Evolutionary conservation across 371 early-diverging fungal species (phyloP).

Genomic region (Saksenaea vasiformis): DNA sequence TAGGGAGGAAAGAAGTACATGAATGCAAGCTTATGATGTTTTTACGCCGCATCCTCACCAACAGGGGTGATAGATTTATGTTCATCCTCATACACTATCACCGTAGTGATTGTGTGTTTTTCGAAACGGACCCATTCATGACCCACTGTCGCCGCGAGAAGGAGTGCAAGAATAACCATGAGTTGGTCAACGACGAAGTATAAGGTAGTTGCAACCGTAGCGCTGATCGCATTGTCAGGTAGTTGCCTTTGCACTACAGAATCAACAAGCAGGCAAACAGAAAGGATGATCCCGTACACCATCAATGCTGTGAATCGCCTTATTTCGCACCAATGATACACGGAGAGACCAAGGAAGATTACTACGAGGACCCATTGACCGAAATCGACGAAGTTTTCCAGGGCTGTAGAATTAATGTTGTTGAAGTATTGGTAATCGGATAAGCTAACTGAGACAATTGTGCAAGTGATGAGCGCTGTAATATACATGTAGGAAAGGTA

Average conservation of each 20-base stretch:
- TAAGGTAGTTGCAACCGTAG: not conserved
- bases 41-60: too few relatives aligned
- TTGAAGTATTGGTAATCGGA: not conserved
- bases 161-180: not conserved
- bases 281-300: not conserved
- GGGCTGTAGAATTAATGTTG: not conserved
- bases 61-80: not conserved
- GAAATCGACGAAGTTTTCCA: not conserved
- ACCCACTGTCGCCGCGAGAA: not conserved
- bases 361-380: not conserved
- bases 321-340: not conserved
- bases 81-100: not conserved
- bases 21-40: too few relatives aligned
- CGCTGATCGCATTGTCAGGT: not conserved
- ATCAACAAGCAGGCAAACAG: not conserved
- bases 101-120: not conserved
- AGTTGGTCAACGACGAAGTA: not conserved
- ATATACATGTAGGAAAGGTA: not conserved
- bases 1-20: too few relatives aligned
- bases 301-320: not conserved
- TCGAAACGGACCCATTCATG: not conserved
- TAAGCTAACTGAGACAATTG: too few relatives aligned
- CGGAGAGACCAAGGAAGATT: not conserved
- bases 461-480: not conserved
- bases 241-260: not conserved